These are phyloP conservation scores for Limnanthes douglasii DNA, from an alignment of 345 rosid species.

Conservation along the genomic window DNA sequence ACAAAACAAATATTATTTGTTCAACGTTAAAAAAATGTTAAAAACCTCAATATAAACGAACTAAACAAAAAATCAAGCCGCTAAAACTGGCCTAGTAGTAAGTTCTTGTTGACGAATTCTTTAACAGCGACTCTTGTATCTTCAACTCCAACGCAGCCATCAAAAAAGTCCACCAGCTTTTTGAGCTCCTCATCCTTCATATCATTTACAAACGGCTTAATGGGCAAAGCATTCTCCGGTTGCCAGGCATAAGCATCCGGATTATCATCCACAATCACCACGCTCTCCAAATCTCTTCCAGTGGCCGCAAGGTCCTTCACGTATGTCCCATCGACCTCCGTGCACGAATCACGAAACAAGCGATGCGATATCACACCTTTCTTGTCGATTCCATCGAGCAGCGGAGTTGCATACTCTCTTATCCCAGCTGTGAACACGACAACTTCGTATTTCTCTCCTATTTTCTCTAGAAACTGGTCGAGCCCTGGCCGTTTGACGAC, in stretches of 20 bases:
- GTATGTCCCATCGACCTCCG: conserved; percentile 43
- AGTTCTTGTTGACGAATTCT: conserved; percentile 11
- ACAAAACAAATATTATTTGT: conserved; percentile 5
- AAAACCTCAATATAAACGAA: conserved; percentile 4
- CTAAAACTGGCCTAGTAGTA: conserved; percentile 4
- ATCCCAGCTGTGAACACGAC: conserved; percentile 88
- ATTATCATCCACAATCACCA: conserved; percentile 75
- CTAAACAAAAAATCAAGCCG: conserved; percentile 1
- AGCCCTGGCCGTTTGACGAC: conserved; percentile 88
- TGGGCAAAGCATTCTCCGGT: conserved; percentile 72
- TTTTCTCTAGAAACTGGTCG: conserved; percentile 39
- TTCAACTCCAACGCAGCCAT: conserved; percentile 30
- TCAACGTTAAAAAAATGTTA: conserved; percentile 10
- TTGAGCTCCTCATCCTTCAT: conserved; percentile 34
- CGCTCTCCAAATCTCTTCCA: conserved; percentile 45
- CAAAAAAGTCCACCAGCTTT: conserved; percentile 45
- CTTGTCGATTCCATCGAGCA: conserved; percentile 52
- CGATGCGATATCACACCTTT: conserved; percentile 48
- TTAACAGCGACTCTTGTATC: conserved; percentile 70
- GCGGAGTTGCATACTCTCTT: conserved; percentile 55
- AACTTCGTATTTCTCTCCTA: conserved; percentile 38
- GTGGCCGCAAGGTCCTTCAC: conserved; percentile 60
- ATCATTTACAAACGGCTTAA: conserved; percentile 51
- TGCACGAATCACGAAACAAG: conserved; percentile 69
- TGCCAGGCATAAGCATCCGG: conserved; percentile 58